These are phyloP conservation scores for Silene noctiflora DNA, from an alignment of 179 eudicot species.

Conservation along the genomic window DNA sequence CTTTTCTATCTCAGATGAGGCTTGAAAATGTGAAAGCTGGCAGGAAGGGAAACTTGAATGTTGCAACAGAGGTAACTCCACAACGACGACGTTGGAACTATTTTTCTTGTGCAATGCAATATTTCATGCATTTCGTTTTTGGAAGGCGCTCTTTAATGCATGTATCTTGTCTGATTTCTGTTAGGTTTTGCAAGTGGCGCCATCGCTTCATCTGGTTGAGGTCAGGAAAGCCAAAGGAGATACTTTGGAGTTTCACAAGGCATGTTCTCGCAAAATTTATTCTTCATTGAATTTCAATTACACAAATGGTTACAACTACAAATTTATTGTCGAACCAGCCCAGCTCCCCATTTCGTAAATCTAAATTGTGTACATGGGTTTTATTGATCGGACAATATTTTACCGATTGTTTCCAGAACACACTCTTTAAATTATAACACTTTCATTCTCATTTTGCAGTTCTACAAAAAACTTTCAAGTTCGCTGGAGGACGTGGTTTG, in stretches of 20 bases:
- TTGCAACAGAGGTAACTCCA: constrained; percentile 96
- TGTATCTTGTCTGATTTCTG: neutral
- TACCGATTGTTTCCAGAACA: too few species aligned
- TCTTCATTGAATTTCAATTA: neutral
- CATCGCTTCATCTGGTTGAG: constrained; percentile 94
- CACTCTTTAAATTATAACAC: too few species aligned
- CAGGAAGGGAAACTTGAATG: constrained; percentile 91
- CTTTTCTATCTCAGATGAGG: constrained; percentile 61
- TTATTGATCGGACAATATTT: neutral
- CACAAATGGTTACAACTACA: too few species aligned
- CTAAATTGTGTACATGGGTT: neutral
- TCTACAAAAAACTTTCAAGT: constrained; percentile 78
- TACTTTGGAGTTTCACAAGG: constrained; percentile 97
- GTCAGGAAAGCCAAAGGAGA: constrained; percentile 95
- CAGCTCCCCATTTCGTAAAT: neutral
- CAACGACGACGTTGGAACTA: too few species aligned
- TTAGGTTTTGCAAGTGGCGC: constrained; percentile 94
- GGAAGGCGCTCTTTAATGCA: neutral
- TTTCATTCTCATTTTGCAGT: constrained; percentile 57
- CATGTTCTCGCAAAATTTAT: constrained; percentile 14
- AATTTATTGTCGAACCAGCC: neutral
- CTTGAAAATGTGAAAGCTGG: constrained; percentile 94
- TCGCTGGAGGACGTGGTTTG: constrained; percentile 84
- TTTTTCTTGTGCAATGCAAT: neutral
- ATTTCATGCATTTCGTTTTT: neutral